These are phyloP conservation scores for Evernia prunastri DNA, from an alignment of 495 filamentous ascomycete genomes.

Conservation along the genomic window DNA sequence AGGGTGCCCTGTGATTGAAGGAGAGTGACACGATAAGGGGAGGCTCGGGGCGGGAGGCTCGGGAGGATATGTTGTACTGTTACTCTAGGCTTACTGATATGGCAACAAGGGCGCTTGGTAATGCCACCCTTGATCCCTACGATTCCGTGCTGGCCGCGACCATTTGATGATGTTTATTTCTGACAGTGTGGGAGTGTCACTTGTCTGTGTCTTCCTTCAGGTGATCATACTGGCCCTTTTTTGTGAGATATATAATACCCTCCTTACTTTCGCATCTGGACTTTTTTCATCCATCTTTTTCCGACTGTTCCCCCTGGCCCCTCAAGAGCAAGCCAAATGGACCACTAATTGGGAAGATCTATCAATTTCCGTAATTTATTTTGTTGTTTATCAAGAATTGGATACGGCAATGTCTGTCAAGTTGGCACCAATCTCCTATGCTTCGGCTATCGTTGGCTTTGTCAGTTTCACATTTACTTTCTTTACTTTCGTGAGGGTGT, in stretches of 20 bases:
- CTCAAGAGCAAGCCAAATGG: not conserved
- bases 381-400: not conserved
- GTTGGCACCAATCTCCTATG: constrained; percentile 21
- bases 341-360: not conserved
- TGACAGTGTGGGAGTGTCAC: not conserved
- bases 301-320: not conserved
- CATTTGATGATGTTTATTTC: constrained; percentile 8
- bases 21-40: not conserved
- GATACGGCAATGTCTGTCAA: not conserved
- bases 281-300: not conserved
- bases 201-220: constrained; percentile 7
- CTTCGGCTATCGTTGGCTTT: constrained; percentile 26
- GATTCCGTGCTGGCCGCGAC: not conserved
- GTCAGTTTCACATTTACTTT: constrained; percentile 27
- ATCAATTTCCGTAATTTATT: not conserved
- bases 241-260: not conserved
- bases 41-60: too few relatives aligned
- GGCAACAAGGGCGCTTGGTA: not conserved
- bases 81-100: constrained; percentile 2
- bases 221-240: not conserved
- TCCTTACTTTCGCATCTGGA: not conserved
- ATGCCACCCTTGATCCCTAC: not conserved
- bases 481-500: constrained; percentile 24
- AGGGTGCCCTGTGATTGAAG: not conserved
- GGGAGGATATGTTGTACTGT: too few relatives aligned